Evolutionary conservation across 306 rosid species (phyloP).

Genomic region (Heteromeles arbutifolia): DNA sequence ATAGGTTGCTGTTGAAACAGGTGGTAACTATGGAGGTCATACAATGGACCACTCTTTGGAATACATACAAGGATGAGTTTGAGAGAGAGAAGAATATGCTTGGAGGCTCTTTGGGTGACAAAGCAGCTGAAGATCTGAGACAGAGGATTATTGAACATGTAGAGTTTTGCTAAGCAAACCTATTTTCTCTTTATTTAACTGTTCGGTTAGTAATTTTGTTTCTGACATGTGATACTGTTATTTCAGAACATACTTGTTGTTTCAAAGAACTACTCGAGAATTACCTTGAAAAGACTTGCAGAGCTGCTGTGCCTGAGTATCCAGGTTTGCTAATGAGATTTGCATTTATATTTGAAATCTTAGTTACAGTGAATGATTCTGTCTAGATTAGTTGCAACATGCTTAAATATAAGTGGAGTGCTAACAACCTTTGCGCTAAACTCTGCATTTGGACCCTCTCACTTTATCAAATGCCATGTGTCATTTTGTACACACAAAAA

Average conservation of each 20-base stretch:
- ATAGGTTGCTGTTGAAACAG: slow-evolving; percentile 75
- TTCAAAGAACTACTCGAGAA: slow-evolving; percentile 66
- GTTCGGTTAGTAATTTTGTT: neutral
- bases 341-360: neutral
- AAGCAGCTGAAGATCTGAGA: slow-evolving; percentile 82
- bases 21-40: slow-evolving; percentile 86
- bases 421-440: too few relatives aligned
- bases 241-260: slow-evolving; percentile 85
- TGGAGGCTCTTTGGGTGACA: slow-evolving; percentile 71
- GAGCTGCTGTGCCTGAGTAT: slow-evolving; percentile 67
- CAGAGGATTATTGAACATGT: slow-evolving; percentile 90
- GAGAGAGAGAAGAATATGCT: slow-evolving; percentile 64
- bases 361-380: neutral
- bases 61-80: slow-evolving; percentile 67
- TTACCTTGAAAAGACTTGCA: slow-evolving; percentile 64
- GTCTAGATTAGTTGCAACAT: neutral
- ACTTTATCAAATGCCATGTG: too few relatives aligned
- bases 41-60: slow-evolving; percentile 85
- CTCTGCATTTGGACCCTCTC: too few relatives aligned
- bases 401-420: neutral
- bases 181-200: neutral
- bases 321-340: slow-evolving; percentile 46
- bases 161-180: slow-evolving; percentile 3
- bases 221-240: slow-evolving; percentile 1
- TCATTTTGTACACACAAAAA: too few relatives aligned